phyloP scores from a whole-genome alignment of 2,329 filamentous ascomycete genomes.

The Paecilomyces fulvus region DNA sequence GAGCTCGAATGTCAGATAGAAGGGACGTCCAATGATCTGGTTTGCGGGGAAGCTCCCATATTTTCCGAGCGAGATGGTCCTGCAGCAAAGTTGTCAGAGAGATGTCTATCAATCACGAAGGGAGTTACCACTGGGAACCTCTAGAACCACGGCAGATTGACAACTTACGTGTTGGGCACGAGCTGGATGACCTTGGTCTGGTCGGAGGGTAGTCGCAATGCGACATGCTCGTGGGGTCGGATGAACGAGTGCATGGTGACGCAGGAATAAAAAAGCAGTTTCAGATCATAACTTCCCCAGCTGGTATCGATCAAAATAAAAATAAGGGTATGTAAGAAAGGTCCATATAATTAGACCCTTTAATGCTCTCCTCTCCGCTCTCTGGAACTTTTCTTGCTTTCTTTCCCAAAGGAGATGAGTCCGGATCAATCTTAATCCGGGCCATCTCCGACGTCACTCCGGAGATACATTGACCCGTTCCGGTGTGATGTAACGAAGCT shows the following conservation, averaged over 20 bases:
- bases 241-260: constrained; percentile 31
- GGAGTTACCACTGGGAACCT: constrained; percentile 10
- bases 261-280: neutral
- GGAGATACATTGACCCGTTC: neutral
- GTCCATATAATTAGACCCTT: neutral
- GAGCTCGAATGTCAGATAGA: constrained; percentile 84
- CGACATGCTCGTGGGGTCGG: constrained; percentile 28
- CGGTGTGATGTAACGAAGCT: neutral
- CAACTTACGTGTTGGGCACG: constrained; percentile 56
- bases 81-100: constrained; percentile 33
- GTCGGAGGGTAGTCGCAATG: constrained; percentile 44
- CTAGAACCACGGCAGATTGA: constrained; percentile 12
- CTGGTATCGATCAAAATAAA: neutral
- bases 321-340: neutral
- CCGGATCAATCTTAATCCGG: neutral
- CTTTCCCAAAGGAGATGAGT: neutral
- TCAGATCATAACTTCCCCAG: neutral
- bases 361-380: neutral
- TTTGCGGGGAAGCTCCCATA: constrained; percentile 87
- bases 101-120: constrained; percentile 10
- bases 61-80: constrained; percentile 82
- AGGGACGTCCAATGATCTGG: constrained; percentile 81
- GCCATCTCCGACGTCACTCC: neutral
- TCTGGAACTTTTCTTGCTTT: neutral
- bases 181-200: constrained; percentile 50